Conservation (phyloP, 495 filamentous ascomycete species). For the Penicillium nucicola region DNA sequence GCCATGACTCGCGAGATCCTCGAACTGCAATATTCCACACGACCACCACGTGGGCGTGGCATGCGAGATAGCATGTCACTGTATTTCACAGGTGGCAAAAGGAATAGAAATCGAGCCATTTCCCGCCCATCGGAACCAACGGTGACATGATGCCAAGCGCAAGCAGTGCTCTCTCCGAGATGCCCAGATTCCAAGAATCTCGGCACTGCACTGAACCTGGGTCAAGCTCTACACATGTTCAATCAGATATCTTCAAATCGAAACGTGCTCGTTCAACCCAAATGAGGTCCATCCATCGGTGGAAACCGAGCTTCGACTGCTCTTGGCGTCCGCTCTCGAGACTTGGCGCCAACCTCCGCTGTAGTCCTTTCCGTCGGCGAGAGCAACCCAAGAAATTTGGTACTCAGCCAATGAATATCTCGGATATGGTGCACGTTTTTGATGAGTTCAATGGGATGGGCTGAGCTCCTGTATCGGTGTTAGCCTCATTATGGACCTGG, state of each 20-base stretch:
- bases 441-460: conserved; percentile 1
- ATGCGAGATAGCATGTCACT: too few relatives aligned
- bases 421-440: conserved; percentile 2
- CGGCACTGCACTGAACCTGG: neutral
- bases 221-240: conserved; percentile 5
- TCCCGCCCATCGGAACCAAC: neutral
- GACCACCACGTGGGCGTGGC: too few relatives aligned
- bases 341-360: conserved; percentile 5
- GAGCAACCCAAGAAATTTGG: neutral
- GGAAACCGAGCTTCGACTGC: neutral
- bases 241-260: neutral
- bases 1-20: too few relatives aligned
- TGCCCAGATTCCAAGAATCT: neutral
- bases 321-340: conserved; percentile 3
- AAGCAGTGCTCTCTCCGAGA: conserved; percentile 4
- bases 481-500: neutral
- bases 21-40: too few relatives aligned
- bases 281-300: neutral
- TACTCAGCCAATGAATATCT: neutral
- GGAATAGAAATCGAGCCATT: too few relatives aligned
- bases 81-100: too few relatives aligned
- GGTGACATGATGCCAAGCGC: conserved; percentile 2
- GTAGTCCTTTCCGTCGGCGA: neutral
- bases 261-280: neutral
- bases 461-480: neutral